phyloP scores from a whole-genome alignment of 139 green algal genomes.

The Protoeuglena noctilucae region DNA sequence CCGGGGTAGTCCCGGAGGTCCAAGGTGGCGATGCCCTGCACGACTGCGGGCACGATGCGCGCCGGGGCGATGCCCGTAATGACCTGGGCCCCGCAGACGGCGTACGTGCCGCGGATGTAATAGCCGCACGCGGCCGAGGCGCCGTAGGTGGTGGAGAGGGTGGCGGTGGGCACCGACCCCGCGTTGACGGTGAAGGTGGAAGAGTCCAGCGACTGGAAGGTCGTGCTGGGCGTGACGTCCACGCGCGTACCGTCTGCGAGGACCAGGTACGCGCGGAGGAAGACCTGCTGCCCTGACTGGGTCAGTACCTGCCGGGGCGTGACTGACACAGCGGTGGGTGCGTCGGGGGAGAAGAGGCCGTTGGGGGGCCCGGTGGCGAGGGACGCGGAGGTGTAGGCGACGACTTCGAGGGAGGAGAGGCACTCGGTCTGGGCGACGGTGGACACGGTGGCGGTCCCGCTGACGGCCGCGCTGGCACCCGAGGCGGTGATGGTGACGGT shows the following conservation, averaged over 20 bases:
- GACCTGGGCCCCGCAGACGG: background rate
- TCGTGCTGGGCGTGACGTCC: background rate
- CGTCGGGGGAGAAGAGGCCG: background rate
- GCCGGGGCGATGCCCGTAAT: background rate
- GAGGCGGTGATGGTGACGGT: background rate
- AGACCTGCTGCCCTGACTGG: background rate
- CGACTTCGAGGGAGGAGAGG: background rate
- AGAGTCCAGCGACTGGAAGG: background rate
- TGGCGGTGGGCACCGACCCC: background rate
- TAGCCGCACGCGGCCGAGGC: background rate
- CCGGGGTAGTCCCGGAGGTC: no score
- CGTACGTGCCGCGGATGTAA: background rate
- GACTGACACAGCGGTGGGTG: background rate
- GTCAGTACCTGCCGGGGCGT: background rate
- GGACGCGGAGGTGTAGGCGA: background rate
- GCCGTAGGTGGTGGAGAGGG: background rate
- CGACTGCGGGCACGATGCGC: background rate
- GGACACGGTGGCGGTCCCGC: background rate
- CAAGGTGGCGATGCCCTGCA: background rate
- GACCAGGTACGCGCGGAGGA: background rate
- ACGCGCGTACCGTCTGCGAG: background rate
- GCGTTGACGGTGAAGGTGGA: background rate
- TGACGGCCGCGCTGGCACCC: background rate
- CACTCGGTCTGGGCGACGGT: background rate
- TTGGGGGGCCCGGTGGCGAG: background rate